A percentile compares a stretch with the other conserved stretches of the same genome.
Conservation (phyloP, 768 basidiomycete genomes). For the Phlebiopsis flavidoalba region DNA sequence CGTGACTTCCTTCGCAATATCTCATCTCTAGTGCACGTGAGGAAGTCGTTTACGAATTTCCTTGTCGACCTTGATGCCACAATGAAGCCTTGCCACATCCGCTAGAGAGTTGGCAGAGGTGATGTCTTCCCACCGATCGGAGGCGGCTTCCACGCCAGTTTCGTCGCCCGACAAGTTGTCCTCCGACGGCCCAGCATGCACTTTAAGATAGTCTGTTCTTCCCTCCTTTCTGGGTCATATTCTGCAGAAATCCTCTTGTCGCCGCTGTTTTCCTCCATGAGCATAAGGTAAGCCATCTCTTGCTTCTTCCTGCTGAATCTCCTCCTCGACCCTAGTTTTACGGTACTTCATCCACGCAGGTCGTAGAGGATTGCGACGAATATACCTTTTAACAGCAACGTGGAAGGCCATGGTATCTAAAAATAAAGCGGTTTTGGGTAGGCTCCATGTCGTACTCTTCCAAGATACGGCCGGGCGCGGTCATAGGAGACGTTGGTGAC, state of each 20-base stretch:
- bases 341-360: slow-evolving; percentile 88
- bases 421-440: slow-evolving; percentile 73
- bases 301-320: slow-evolving; percentile 57
- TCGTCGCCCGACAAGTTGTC: slow-evolving; percentile 36
- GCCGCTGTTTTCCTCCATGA: slow-evolving; percentile 40
- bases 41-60: slow-evolving; percentile 69
- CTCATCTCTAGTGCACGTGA: slow-evolving; percentile 59
- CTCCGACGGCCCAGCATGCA: slow-evolving; percentile 32
- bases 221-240: slow-evolving; percentile 29
- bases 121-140: slow-evolving; percentile 85
- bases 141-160: slow-evolving; percentile 35
- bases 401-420: slow-evolving; percentile 95
- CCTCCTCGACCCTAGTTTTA: slow-evolving; percentile 57
- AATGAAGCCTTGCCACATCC: slow-evolving; percentile 90
- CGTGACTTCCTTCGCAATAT: slow-evolving; percentile 60
- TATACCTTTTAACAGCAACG: slow-evolving; percentile 90
- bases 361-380: slow-evolving; percentile 83
- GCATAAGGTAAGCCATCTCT: slow-evolving; percentile 54
- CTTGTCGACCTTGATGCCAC: slow-evolving; percentile 76
- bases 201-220: slow-evolving; percentile 36
- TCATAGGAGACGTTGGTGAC: slow-evolving; percentile 97
- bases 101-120: slow-evolving; percentile 89
- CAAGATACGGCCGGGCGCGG: slow-evolving; percentile 65
- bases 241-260: slow-evolving; percentile 35
- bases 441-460: slow-evolving; percentile 77